A percentile compares a stretch with the other conserved stretches of the same genome.
These are phyloP conservation scores for Alnus rubra DNA, from an alignment of 306 rosid genomes.

Conservation along the genomic window DNA sequence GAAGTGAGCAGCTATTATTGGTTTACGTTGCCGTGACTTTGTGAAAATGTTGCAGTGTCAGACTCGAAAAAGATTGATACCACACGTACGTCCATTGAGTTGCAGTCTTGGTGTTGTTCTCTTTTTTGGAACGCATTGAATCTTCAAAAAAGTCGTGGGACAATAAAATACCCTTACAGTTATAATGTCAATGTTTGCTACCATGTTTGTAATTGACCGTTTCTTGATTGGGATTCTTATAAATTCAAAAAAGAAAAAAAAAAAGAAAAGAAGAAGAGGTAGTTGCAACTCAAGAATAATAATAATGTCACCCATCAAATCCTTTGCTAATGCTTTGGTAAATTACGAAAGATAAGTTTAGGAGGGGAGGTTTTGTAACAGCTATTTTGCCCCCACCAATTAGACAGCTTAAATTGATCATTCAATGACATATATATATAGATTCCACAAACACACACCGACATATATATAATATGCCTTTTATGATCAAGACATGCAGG, in stretches of 20 bases:
- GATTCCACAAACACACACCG: not conserved
- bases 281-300: constrained; percentile 16
- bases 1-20: not conserved
- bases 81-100: not conserved
- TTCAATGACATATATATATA: not conserved
- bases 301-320: constrained; percentile 20
- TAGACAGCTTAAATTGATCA: not conserved
- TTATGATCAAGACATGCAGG: too few species aligned
- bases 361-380: not conserved
- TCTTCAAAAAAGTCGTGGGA: not conserved
- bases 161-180: constrained; percentile 15
- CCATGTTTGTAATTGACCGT: constrained; percentile 7
- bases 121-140: constrained; percentile 21
- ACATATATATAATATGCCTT: too few species aligned
- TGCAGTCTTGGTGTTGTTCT: not conserved
- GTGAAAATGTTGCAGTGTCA: not conserved
- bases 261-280: not conserved
- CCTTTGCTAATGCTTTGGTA: constrained; percentile 7
- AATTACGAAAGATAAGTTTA: not conserved
- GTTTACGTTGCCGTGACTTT: not conserved
- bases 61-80: not conserved
- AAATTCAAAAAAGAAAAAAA: not conserved
- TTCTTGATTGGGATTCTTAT: constrained; percentile 24
- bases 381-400: not conserved
- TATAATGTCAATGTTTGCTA: constrained; percentile 42